Base-by-base conservation (phyloP, 176 grass and related monocot genomes). In the Phyllostachys edulis region DNA sequence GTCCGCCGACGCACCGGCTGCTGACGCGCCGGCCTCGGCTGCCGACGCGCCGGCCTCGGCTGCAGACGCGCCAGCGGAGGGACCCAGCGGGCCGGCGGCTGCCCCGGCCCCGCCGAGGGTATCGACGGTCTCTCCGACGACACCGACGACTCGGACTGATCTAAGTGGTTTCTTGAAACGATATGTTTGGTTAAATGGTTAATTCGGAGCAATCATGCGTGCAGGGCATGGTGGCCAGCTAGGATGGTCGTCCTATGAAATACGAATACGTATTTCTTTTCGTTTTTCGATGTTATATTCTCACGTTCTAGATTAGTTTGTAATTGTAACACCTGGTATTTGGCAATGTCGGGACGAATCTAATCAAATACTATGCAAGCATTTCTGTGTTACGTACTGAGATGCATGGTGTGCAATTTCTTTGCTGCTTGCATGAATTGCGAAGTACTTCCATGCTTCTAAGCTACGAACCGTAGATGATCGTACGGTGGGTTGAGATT, bases 91-190 rank as follows among this genome's bases (percentile, higher is more conserved):
- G n/a, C 66, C 90, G 44, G 69, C 91, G 17, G 75, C 55, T 9
- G 80, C 85, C 15, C 85, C 0, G 84, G 80, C 29, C 81, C 86
- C 36, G 37, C 75, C 0, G 86, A 93, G 50, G 82, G 64, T 39
- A 90, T 93, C 81, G 50, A 29, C 73, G 88, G 89, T 38, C 88
- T 90, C 55, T 69, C 86, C 3, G 42, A 42, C 63, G 72, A 85
- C 21, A 76, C 65, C 1, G 59, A 67, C 16, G 80, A 80, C 73
- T 34, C 51, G 50, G 55, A 72, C 26, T 87, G 88, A 17, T 72
- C 56, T 1, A 32, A 67, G 62, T 67, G 78, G 11, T 62, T 37
- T 27, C 15, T 49, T n/a, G 47, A 21, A 80, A 80, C 4, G 29
- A 54, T 23, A 21, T 29, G 12, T 55, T 52, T n/a, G 7, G 55